Evolutionary conservation across 768 basidiomycete genomes (phyloP), one percentile per base, ranked within the genome.

Genomic region (Lentinula lateritia): DNA sequence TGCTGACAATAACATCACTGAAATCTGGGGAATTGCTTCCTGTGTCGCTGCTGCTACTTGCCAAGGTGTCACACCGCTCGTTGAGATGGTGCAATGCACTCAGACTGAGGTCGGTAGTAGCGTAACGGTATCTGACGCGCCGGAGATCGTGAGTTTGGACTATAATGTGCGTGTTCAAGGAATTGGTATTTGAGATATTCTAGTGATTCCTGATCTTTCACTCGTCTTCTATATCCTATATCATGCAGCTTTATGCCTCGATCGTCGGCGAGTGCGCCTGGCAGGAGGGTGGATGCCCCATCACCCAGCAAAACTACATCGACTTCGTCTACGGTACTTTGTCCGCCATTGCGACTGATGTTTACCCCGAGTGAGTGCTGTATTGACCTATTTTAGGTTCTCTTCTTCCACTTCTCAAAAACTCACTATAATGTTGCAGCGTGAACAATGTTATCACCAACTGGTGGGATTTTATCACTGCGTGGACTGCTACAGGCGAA

Each of bases 251-350:
- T 34, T 67, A 67, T 39, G 66, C 66, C 10, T 9, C 16, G 32
- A 67, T 67, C 36, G 66, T 67, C 38, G 66, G 66, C n/a, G 61
- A 63, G 15, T 67, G 66, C 46, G 66, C 66, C 20, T 67, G 60
- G 54, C 53, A 53, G 50, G 41, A 43, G 23, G 52, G 48, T 10
- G 66, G 64, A 4, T 67, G 66, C 56, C 66, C 66, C 13, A 65
- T 67, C 52, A 67, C 66, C 23, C 55, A 65, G 50, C 66, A 65
- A 54, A 65, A 65, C 52, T 67, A 52, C 45, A 62, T 67, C 43
- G 66, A 67, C 50, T 61, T 65, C 50, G 45, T 65, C 48, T 67
- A 67, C 38, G 64, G 64, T 16, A 38, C 60, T 50, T 45, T 64
- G 18, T 48, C 54, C 28, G 55, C 12, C 16, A 64, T 64, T 48